A percentile compares a stretch with the other conserved stretches of the same genome.
Conservation (phyloP, 129 eudicot species). For the Arctium lappa region DNA sequence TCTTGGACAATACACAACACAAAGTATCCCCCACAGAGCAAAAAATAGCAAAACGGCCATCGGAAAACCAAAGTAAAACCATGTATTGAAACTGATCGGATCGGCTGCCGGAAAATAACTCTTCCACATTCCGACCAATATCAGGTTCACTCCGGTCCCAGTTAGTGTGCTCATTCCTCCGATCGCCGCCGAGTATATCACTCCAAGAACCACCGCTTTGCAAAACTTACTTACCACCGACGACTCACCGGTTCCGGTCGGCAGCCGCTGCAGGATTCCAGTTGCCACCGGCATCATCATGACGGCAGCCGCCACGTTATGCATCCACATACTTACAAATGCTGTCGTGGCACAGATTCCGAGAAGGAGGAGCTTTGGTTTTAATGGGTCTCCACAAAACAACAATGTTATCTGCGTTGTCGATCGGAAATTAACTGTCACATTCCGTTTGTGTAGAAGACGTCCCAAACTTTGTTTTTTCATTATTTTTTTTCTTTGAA, state of each 20-base stretch:
- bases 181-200: slow-evolving; percentile 60
- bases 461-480: not conserved
- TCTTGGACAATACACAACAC: slow-evolving; percentile 48
- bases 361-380: slow-evolving; percentile 66
- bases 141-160: slow-evolving; percentile 91
- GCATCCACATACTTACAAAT: slow-evolving; percentile 97
- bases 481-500: not conserved
- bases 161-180: slow-evolving; percentile 94
- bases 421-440: not conserved
- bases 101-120: slow-evolving; percentile 67
- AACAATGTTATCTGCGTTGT: slow-evolving; percentile 60
- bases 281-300: slow-evolving; percentile 99
- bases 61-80: slow-evolving; percentile 71
- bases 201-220: slow-evolving; percentile 86
- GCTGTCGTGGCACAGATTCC: slow-evolving; percentile 88
- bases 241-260: slow-evolving; percentile 33
- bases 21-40: slow-evolving; percentile 65
- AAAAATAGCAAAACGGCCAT: slow-evolving; percentile 61
- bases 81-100: slow-evolving; percentile 72
- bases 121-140: slow-evolving; percentile 96
- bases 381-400: slow-evolving; percentile 84
- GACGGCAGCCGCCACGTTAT: slow-evolving; percentile 71
- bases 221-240: slow-evolving; percentile 47
- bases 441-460: not conserved
- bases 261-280: slow-evolving; percentile 69